A percentile compares a stretch with the other conserved stretches of the same genome.
Conservation (phyloP, 306 rosid genomes). For the barrel medic (Medicago truncatula) region MtrunA17r5.0-ANR NC_053044.1:49297001-49297500, state of each 20-base stretch:
- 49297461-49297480: constrained; percentile 6
- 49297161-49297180: too few species aligned
- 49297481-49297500: constrained; percentile 11
- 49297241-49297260: neutral
- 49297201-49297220: too few species aligned
- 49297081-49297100: neutral
- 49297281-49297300: neutral
- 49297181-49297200: too few species aligned
- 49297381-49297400: constrained; percentile 5
- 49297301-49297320: neutral
- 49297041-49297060: too few species aligned
- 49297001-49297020: neutral
- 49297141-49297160: neutral
- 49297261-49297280: neutral
- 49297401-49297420: constrained; percentile 5
- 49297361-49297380: neutral
- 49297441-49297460: constrained; percentile 11
- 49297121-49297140: neutral
- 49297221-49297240: too few species aligned
- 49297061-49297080: too few species aligned
- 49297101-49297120: neutral
- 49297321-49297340: neutral
- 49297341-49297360: neutral
- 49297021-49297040: neutral
- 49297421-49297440: constrained; percentile 16